Base-by-base conservation (phyloP, 148 eudicot genomes). In the Silene uniflora region DNA sequence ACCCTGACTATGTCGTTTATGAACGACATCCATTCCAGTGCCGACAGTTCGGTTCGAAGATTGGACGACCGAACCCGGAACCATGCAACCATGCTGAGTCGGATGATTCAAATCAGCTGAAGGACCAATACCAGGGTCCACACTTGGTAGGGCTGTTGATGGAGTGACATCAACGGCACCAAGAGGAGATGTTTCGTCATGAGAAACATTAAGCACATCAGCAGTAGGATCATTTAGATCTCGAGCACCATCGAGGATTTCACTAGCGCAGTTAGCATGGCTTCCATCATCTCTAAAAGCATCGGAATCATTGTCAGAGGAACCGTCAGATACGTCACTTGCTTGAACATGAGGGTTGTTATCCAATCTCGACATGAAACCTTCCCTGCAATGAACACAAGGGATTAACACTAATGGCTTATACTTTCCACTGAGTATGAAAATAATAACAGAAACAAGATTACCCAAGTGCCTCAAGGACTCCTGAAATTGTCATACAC, bases 351-450 rank as follows among this genome's bases (percentile, higher is more conserved):
- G 82, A 74, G 62, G 80, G 74, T 73, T 74, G 61, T 73, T 85
- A 61, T 86, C 91, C 80, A 87, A 77, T 74, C 86, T 88, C 72
- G 96, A 88, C 27, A 89, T 86, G 79, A 95, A 92, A 60, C 91
- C 98, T 84, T 87, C 92, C 87, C 98, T 95, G 96, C 70, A 80
- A 29, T 21, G 75, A 60, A 67, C 39, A 59, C 58, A 32, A 64
- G 2, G 23, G 10, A 60, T 73, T 29, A 76, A 56, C 62, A 62
- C 12, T 16, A 32, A 29, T 2, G 5, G 19, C 56, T 69, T 71
- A 54, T 27, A 24, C 25, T 4, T 27, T 54, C 54, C 27, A 68
- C 54, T 42, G 72, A 18, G 23, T 39, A 64, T 18, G 49, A 35
- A 6, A 67, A 18, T 6, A 64, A 3, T 7, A 64, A 64, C 67